Conservation (phyloP, 176 grass and related monocot genomes). For the Dactylis glomerata region DNA sequence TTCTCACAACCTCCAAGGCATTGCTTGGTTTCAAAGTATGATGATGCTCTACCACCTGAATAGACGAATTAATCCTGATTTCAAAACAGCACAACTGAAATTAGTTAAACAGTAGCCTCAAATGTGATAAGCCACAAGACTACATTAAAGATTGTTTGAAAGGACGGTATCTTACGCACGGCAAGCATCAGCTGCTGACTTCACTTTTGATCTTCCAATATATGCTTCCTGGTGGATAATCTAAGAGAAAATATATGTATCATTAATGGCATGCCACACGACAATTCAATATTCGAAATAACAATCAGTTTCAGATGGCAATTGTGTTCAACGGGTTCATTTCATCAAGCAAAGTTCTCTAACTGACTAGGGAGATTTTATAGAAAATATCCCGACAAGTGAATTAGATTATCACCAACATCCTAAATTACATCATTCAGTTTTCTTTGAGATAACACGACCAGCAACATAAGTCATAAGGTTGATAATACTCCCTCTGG, state of each 20-base stretch:
- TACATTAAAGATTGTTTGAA: not conserved
- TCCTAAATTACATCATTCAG: not conserved
- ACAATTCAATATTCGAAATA: not conserved
- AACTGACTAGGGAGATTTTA: not conserved
- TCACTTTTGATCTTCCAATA: slow-evolving; percentile 77
- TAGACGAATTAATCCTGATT: slow-evolving; percentile 90
- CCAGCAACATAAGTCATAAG: not conserved
- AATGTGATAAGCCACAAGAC: not conserved
- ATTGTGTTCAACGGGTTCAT: not conserved
- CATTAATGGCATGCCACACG: not conserved
- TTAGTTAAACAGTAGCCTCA: slow-evolving; percentile 7
- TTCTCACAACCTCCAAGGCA: slow-evolving; percentile 65
- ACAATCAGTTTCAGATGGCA: not conserved
- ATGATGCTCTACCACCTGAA: slow-evolving; percentile 69
- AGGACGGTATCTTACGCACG: slow-evolving; percentile 65
- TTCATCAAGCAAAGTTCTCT: not conserved
- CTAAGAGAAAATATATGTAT: slow-evolving; percentile 40
- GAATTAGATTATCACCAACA: not conserved
- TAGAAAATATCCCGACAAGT: not conserved
- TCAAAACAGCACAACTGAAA: slow-evolving; percentile 27
- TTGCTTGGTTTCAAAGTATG: slow-evolving; percentile 72
- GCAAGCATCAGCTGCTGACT: slow-evolving; percentile 86
- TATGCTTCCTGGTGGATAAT: slow-evolving; percentile 91
- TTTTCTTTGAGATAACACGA: not conserved
- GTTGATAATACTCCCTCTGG: too few relatives aligned